phyloP scores from a whole-genome alignment of 2,329 filamentous ascomycete species.

The Penicillium sp. region DNA sequence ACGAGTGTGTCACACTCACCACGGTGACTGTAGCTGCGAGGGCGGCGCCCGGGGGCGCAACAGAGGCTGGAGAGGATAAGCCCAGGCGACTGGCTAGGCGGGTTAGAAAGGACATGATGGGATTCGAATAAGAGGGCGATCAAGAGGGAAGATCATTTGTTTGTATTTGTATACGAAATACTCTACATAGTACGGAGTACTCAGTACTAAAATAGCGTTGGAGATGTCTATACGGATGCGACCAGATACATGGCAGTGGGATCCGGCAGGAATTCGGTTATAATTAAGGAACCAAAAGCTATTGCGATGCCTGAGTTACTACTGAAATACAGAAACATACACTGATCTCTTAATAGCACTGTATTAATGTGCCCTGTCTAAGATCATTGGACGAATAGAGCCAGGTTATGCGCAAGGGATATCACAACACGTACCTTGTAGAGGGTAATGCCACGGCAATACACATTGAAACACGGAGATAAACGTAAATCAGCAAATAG shows the following conservation, averaged over 20 bases:
- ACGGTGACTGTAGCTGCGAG: conserved; percentile 30
- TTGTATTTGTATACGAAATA: neutral
- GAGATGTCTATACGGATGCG: neutral
- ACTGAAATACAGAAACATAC: neutral
- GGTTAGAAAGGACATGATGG: conserved; percentile 19
- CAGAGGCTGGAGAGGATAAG: conserved; percentile 8
- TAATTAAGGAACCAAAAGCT: neutral
- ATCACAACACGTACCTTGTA: neutral
- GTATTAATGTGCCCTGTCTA: neutral
- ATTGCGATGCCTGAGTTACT: neutral
- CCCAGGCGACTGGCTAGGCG: conserved; percentile 17
- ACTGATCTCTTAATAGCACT: neutral
- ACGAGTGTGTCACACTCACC: conserved; percentile 16
- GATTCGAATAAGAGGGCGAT: neutral
- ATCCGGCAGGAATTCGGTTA: neutral
- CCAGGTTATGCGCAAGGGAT: conserved; percentile 1
- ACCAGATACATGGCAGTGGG: neutral
- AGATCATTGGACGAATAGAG: neutral
- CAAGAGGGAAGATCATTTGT: neutral
- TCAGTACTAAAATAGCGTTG: too few relatives aligned
- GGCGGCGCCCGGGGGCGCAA: conserved; percentile 23
- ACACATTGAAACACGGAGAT: too few relatives aligned
- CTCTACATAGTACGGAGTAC: too few relatives aligned
- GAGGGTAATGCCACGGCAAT: too few relatives aligned
- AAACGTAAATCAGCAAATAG: neutral